phyloP scores from a whole-genome alignment of 192 early-diverging fungal genomes.

The Oehlia diaphana region DNA sequence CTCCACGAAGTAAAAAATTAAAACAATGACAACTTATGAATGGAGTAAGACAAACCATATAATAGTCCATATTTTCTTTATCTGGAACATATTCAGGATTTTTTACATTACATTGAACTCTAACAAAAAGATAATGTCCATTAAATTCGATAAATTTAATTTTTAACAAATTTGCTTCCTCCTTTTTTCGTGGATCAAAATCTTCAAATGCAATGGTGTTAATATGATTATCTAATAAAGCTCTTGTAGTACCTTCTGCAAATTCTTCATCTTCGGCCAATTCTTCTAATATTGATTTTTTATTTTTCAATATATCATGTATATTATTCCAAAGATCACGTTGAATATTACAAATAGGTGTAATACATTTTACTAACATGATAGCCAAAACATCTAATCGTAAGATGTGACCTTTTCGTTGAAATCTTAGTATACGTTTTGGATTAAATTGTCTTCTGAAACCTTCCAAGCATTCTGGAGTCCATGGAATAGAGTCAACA shows the following conservation, averaged over 20 bases:
- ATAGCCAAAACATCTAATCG: conserved; percentile 5
- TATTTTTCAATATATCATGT: neutral
- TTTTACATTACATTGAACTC: neutral
- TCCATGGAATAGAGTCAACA: neutral
- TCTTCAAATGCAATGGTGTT: conserved; percentile 16
- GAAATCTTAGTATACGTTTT: conserved; percentile 15
- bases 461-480: neutral
- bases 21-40: conserved; percentile 14
- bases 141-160: neutral
- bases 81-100: neutral
- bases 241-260: neutral
- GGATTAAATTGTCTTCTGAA: neutral
- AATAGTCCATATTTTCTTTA: neutral
- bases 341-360: conserved; percentile 6
- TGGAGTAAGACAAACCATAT: neutral
- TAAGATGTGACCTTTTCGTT: neutral
- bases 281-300: neutral
- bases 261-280: neutral
- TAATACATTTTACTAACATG: conserved; percentile 1
- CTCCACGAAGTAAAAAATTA: neutral
- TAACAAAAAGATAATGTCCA: conserved; percentile 9
- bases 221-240: neutral
- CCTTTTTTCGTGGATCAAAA: neutral
- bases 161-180: neutral
- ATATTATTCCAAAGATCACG: neutral